Conservation (phyloP, 805 yeast genomes). For the Candida pseudofarinosa region DNA sequence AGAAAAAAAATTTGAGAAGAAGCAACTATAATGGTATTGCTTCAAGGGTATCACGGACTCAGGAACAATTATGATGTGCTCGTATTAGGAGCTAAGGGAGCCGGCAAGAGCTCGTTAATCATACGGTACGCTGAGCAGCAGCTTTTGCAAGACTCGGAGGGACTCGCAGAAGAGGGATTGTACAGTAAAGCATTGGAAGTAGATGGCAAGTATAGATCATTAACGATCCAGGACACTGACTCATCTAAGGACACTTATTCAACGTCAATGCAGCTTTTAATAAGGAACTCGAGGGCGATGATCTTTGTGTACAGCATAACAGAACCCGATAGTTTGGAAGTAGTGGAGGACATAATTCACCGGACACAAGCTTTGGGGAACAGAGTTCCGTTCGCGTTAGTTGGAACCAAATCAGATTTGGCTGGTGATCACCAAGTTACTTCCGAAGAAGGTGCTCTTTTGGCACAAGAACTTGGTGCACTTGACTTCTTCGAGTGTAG, state of each 20-base stretch:
- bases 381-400: constrained; percentile 28
- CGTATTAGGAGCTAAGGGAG: constrained; percentile 20
- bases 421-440: constrained; percentile 23
- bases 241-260: constrained; percentile 23
- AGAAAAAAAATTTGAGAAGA: background rate
- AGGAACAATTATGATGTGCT: constrained; percentile 21
- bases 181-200: constrained; percentile 11
- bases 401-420: constrained; percentile 27
- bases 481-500: constrained; percentile 26
- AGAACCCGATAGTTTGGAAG: constrained; percentile 22
- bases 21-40: background rate
- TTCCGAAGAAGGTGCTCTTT: constrained; percentile 24
- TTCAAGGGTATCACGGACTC: background rate
- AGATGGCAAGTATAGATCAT: constrained; percentile 17
- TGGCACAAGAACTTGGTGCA: constrained; percentile 25
- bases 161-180: constrained; percentile 23
- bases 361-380: constrained; percentile 16
- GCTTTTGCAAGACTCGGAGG: constrained; percentile 16
- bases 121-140: constrained; percentile 18
- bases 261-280: constrained; percentile 21
- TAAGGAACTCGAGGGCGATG: constrained; percentile 26
- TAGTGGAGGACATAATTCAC: constrained; percentile 25
- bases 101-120: constrained; percentile 26
- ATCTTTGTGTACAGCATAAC: constrained; percentile 28
- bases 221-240: constrained; percentile 30